Evolutionary conservation across 192 early-diverging fungal genomes (phyloP), one percentile per base, ranked within the genome.

Genomic region (Gryganskiella cystojenkinii): DNA sequence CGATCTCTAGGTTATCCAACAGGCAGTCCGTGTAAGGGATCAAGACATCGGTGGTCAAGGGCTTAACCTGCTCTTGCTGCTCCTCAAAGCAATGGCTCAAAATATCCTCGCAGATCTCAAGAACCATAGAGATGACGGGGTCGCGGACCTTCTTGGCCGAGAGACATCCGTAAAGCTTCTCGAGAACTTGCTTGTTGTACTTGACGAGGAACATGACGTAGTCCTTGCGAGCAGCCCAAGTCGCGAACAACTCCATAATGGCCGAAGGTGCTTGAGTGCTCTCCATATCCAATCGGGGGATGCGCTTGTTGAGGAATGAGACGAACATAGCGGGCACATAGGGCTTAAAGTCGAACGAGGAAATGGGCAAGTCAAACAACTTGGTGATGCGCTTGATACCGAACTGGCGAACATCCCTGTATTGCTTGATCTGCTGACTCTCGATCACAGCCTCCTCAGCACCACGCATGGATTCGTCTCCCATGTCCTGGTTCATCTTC

Each of bases 181-280:
- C 84, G 14, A 99, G 49, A 6, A 96, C 81, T 4, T 81, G 70
- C 3, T 78, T 61, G 65, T 94, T 86, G 66, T 90, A 87, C 11
- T 87, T 82, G 35, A 85, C 79, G 7, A 98, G 82, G 72, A 87
- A 98, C 0, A 71, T 7, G 0, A 89, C 75, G 80, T 96, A 95
- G 6, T 81, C 65, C 24, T 78, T 74, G 30, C 86, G 82, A 37
- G 84, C 81, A 7, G 95, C 83, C 97, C 97, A 99, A 3, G 88
- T 82, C 9, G 79, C 65, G 35, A 99, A 83, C 42, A 99, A 79
- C 60, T 90, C 85, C 81, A 98, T 82, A 25, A 97, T 76, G 0
- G 90, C 83, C 2, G 92, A 95, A 3, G 95, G 88, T 44, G 90
- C 87, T 78, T 99, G 96, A 5, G 95, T 95, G 71, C 94, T 95